Percentiles rank a stretch among this genome's conserved stretches.
Evolutionary conservation across 305 asterid species (phyloP).

Genomic region (Fraxinus albicans): DNA sequence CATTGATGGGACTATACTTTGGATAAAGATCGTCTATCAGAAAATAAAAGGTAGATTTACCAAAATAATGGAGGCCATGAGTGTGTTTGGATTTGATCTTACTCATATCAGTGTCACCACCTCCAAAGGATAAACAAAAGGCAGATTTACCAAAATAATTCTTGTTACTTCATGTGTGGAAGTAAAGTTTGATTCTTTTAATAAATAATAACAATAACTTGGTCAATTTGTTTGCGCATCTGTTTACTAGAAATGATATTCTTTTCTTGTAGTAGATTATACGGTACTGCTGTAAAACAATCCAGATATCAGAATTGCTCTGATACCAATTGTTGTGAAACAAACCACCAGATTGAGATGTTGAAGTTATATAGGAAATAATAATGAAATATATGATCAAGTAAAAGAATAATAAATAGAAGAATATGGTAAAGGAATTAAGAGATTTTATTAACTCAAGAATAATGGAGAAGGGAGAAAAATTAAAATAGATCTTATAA

Average conservation of each 20-base stretch:
- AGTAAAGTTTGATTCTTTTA: constrained; percentile 28
- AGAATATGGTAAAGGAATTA: no score
- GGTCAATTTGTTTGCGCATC: background rate
- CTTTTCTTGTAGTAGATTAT: background rate
- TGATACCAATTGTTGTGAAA: no score
- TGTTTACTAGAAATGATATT: no score
- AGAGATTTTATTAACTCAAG: no score
- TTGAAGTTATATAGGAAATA: no score
- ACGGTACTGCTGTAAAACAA: no score
- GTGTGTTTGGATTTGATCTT: constrained; percentile 52
- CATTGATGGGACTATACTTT: constrained; percentile 51
- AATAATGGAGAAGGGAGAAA: no score
- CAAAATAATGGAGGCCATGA: constrained; percentile 67
- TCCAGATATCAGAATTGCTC: no score
- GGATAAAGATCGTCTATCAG: constrained; percentile 61
- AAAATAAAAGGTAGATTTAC: constrained; percentile 59
- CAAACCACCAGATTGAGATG: no score
- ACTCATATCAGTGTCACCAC: constrained; percentile 61
- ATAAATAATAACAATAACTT: background rate
- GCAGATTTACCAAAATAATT: constrained; percentile 24
- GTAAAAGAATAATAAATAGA: no score
- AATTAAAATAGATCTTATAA: no score
- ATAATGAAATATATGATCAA: no score
- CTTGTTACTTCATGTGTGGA: constrained; percentile 60
- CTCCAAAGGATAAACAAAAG: constrained; percentile 31